Evolutionary conservation across 305 asterid species (phyloP).

Genomic region (Ajuga reptans): DNA sequence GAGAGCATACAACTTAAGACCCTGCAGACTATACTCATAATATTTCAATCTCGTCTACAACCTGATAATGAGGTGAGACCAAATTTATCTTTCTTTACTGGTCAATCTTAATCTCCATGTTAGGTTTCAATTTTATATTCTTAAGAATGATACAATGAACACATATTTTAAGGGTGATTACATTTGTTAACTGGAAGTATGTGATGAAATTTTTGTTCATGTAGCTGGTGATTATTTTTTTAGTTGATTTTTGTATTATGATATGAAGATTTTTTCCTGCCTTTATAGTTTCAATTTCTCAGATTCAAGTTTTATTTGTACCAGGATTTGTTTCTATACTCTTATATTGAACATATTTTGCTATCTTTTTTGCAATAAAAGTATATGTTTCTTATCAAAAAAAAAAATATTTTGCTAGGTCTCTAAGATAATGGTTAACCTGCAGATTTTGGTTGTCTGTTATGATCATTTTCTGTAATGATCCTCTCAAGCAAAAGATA

Average conservation of each 20-base stretch:
- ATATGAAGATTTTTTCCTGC: background rate
- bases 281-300: background rate
- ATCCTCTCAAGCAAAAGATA: slow-evolving; percentile 7
- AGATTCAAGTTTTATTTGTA: background rate
- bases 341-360: background rate
- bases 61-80: slow-evolving; percentile 82
- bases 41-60: slow-evolving; percentile 82
- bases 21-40: slow-evolving; percentile 80
- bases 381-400: no score
- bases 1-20: slow-evolving; percentile 90
- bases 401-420: no score
- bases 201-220: slow-evolving; percentile 1
- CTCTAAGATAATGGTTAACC: background rate
- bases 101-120: slow-evolving; percentile 12
- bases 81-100: slow-evolving; percentile 4
- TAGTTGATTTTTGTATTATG: background rate
- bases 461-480: background rate
- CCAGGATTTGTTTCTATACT: background rate
- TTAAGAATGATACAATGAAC: slow-evolving; percentile 18
- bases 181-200: background rate
- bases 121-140: slow-evolving; percentile 4
- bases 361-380: no score
- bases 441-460: background rate
- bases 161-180: background rate
- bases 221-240: background rate